Evolutionary conservation across 2,329 filamentous ascomycete species (phyloP).

Genomic region (Neurospora crassa): DNA sequence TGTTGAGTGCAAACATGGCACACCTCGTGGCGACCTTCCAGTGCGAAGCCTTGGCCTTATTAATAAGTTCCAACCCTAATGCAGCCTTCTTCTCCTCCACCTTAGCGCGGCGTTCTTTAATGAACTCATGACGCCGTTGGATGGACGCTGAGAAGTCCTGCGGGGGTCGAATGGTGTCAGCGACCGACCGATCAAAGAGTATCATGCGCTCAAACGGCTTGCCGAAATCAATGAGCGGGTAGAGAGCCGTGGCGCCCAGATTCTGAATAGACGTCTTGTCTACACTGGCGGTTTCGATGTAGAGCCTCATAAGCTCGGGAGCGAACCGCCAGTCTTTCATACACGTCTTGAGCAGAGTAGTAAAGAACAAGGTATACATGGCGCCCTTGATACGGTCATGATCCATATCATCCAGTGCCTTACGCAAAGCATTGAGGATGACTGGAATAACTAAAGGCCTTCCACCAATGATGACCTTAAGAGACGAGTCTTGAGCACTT

Average conservation of each 20-base stretch:
- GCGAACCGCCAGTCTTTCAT: conserved; percentile 92
- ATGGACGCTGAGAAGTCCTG: conserved; percentile 55
- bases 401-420: conserved; percentile 69
- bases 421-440: conserved; percentile 69
- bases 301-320: conserved; percentile 78
- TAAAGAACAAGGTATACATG: conserved; percentile 83
- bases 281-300: conserved; percentile 79
- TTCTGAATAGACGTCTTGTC: conserved; percentile 94
- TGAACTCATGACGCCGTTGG: conserved; percentile 58
- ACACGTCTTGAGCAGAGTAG: conserved; percentile 78
- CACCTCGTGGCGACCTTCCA: conserved; percentile 95
- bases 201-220: conserved; percentile 81
- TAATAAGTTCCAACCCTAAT: conserved; percentile 72
- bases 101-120: conserved; percentile 61
- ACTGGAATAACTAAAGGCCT: conserved; percentile 82
- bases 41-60: conserved; percentile 68
- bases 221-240: conserved; percentile 84
- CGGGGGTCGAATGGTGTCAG: conserved; percentile 62
- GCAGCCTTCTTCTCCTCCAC: conserved; percentile 79
- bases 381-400: conserved; percentile 90
- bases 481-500: conserved; percentile 80
- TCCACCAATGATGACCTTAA: conserved; percentile 83
- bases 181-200: conserved; percentile 60
- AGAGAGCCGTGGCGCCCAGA: conserved; percentile 70
- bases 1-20: conserved; percentile 79